Evolutionary conservation across 352 stramenopile species (phyloP).

Genomic region (Phytopythium chamaehyphon): DNA sequence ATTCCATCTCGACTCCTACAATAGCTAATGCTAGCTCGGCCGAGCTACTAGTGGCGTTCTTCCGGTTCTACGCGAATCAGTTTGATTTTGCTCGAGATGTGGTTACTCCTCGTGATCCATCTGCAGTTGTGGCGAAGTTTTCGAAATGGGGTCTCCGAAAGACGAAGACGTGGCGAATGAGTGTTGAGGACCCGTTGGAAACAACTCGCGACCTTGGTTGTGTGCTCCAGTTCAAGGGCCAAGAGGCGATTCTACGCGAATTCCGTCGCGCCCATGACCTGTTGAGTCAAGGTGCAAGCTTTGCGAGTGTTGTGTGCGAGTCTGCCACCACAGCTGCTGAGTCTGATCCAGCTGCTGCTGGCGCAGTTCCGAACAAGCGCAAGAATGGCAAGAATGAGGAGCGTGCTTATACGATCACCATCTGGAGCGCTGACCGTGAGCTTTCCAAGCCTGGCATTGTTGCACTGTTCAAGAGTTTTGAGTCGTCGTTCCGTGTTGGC

Average conservation of each 20-base stretch:
- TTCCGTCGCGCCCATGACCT: conserved; percentile 53
- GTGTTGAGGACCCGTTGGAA: conserved; percentile 85
- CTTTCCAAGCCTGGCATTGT: conserved; percentile 28
- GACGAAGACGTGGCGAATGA: conserved; percentile 75
- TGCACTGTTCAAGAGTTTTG: conserved; percentile 26
- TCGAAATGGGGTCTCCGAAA: conserved; percentile 41
- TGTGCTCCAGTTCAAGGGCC: conserved; percentile 62
- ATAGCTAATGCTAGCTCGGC: conserved; percentile 28
- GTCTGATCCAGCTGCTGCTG: conserved; percentile 8
- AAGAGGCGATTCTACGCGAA: conserved; percentile 62
- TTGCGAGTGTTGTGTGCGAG: conserved; percentile 34
- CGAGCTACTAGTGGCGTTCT: conserved; percentile 93
- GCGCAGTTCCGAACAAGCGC: conserved; percentile 5
- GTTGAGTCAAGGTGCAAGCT: conserved; percentile 43
- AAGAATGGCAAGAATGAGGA: conserved; percentile 18
- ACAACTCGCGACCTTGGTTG: conserved; percentile 71
- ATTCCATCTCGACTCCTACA: background rate
- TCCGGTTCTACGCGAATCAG: conserved; percentile 94
- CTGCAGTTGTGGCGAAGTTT: conserved; percentile 30
- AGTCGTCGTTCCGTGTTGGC: conserved; percentile 31
- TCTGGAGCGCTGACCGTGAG: conserved; percentile 31
- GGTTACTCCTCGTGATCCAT: conserved; percentile 84
- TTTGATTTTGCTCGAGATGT: conserved; percentile 96
- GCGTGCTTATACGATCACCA: conserved; percentile 24
- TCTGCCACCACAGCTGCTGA: conserved; percentile 11